Evolutionary conservation across 805 yeast species (phyloP).

Genomic region (Candida piceae): DNA sequence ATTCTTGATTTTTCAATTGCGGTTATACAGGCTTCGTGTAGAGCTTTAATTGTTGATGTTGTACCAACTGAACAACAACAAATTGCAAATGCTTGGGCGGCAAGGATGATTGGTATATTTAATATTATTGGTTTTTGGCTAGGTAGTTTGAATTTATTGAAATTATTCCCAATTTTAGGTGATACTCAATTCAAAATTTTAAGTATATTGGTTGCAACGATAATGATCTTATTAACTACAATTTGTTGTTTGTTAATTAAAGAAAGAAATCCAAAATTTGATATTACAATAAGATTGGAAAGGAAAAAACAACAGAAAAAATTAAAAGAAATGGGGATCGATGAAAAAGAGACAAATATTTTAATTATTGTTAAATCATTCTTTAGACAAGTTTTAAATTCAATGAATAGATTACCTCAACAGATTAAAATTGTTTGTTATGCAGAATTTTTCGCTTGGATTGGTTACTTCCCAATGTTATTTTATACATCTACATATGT

Average conservation of each 20-base stretch:
- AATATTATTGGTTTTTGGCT: constrained; percentile 53
- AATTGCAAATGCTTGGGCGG: constrained; percentile 62
- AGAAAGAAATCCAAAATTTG: constrained; percentile 46
- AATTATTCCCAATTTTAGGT: constrained; percentile 37
- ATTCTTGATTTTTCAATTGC: constrained; percentile 52
- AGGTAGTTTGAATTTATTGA: constrained; percentile 42
- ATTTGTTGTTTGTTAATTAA: constrained; percentile 36
- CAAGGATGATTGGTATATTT: constrained; percentile 55
- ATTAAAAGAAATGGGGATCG: constrained; percentile 33
- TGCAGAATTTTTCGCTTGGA: constrained; percentile 63
- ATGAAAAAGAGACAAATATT: constrained; percentile 19
- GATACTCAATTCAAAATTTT: constrained; percentile 48
- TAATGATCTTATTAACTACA: constrained; percentile 36
- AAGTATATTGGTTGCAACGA: constrained; percentile 36
- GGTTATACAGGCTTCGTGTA: constrained; percentile 53
- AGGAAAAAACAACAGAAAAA: constrained; percentile 30
- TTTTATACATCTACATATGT: constrained; percentile 64
- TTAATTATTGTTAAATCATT: constrained; percentile 21
- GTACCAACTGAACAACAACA: constrained; percentile 54
- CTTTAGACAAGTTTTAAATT: constrained; percentile 31
- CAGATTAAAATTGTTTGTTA: constrained; percentile 47
- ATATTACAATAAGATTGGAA: constrained; percentile 35
- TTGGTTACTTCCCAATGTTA: constrained; percentile 61
- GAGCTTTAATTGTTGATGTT: constrained; percentile 60
- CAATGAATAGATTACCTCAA: constrained; percentile 39